Conservation (phyloP, 306 rosid genomes). For the Gastrolobium villosum region DNA sequence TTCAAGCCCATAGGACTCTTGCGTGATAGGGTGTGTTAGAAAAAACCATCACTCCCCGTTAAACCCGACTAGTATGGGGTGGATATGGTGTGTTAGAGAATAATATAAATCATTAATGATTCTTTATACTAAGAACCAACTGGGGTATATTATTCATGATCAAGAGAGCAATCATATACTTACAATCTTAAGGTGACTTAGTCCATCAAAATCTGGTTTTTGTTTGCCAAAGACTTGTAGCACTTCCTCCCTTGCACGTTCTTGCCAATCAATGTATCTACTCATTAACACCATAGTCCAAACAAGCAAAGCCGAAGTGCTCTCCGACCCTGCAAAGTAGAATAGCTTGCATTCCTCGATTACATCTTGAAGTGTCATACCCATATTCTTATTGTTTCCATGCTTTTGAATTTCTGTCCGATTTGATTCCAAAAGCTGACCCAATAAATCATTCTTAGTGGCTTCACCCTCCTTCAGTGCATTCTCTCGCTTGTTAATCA, state of each 20-base stretch:
- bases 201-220: slow-evolving; percentile 45
- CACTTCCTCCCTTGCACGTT: slow-evolving; percentile 50
- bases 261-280: slow-evolving; percentile 47
- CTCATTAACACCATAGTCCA: slow-evolving; percentile 53
- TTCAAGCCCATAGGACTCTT: too few species aligned
- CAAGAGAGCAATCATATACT: slow-evolving; percentile 11
- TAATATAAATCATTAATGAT: too few species aligned
- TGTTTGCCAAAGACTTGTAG: slow-evolving; percentile 46
- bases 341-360: slow-evolving; percentile 49
- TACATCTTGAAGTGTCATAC: slow-evolving; percentile 51
- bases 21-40: too few species aligned
- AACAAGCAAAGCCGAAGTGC: slow-evolving; percentile 45
- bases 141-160: too few species aligned
- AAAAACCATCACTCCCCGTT: too few species aligned
- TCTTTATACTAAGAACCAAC: too few species aligned
- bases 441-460: background rate
- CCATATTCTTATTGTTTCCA: slow-evolving; percentile 39
- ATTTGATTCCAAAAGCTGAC: slow-evolving; percentile 46
- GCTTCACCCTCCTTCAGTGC: slow-evolving; percentile 45
- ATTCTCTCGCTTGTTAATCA: slow-evolving; percentile 37
- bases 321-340: slow-evolving; percentile 56
- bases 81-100: too few species aligned
- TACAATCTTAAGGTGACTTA: slow-evolving; percentile 54
- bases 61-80: too few species aligned
- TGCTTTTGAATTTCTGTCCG: slow-evolving; percentile 30